Percentiles rank a stretch among this genome's conserved stretches.
Evolutionary conservation across 129 eudicot species (phyloP).

Genomic region (Helianthus tuberosus): DNA sequence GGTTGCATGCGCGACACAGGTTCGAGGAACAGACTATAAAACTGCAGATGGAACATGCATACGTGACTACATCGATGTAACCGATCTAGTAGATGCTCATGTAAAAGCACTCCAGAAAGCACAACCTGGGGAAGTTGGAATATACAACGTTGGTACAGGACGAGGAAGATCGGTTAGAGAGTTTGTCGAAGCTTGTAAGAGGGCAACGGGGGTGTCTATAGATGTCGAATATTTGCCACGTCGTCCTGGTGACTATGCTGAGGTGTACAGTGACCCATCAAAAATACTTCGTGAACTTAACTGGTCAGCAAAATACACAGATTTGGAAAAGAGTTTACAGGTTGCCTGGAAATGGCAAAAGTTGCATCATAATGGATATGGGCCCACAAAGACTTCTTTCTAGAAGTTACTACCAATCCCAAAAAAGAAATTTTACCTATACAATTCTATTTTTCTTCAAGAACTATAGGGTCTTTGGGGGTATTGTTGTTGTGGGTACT

Average conservation of each 20-base stretch:
- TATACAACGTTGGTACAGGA: constrained; percentile 95
- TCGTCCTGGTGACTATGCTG: constrained; percentile 93
- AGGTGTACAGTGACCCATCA: constrained; percentile 87
- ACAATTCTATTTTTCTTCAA: neutral
- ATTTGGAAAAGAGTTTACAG: constrained; percentile 69
- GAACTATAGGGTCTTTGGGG: neutral
- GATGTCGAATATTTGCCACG: constrained; percentile 79
- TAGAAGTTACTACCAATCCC: constrained; percentile 8
- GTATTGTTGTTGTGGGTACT: neutral
- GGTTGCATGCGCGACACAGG: constrained; percentile 37
- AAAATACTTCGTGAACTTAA: constrained; percentile 70
- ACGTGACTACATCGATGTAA: constrained; percentile 91
- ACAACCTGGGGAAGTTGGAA: constrained; percentile 74
- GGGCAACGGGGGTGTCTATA: constrained; percentile 70
- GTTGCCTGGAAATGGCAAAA: constrained; percentile 96
- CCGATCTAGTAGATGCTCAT: constrained; percentile 91
- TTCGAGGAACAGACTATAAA: constrained; percentile 79
- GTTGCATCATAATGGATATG: constrained; percentile 55
- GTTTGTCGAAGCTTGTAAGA: constrained; percentile 92
- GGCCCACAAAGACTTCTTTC: constrained; percentile 24
- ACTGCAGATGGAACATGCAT: constrained; percentile 90
- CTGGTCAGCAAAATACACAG: constrained; percentile 71
- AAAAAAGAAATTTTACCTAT: neutral
- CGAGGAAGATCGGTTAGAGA: constrained; percentile 86
- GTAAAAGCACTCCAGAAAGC: constrained; percentile 90